Conservation (phyloP, 495 filamentous ascomycete species). For the Aspergillus sclerotioniger region DNA sequence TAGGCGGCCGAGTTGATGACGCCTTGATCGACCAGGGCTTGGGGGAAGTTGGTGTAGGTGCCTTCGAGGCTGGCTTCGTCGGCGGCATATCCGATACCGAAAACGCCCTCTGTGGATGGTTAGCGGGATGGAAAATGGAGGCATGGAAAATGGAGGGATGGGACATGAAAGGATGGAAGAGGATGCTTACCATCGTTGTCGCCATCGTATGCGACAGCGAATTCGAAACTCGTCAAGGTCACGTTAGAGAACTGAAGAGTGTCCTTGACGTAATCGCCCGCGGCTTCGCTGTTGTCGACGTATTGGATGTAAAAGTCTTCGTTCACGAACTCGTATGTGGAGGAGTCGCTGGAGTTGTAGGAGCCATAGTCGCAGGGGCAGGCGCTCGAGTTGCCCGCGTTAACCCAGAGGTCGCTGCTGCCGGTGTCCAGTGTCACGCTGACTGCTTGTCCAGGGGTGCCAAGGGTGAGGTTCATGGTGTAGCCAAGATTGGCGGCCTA, state of each 20-base stretch:
- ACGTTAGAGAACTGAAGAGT: conserved; percentile 58
- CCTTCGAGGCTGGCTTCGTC: conserved; percentile 65
- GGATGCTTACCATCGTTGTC: conserved; percentile 56
- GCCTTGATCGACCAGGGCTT: conserved; percentile 59
- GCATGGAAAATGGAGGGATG: too few species aligned
- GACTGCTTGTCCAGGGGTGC: conserved; percentile 57
- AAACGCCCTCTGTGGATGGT: conserved; percentile 38
- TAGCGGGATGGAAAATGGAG: too few species aligned
- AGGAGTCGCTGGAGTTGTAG: conserved; percentile 63
- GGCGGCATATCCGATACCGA: conserved; percentile 72
- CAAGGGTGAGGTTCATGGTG: conserved; percentile 61
- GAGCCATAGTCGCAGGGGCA: conserved; percentile 35
- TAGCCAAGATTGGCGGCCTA: conserved; percentile 33
- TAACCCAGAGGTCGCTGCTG: conserved; percentile 76
- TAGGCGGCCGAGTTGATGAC: conserved; percentile 70
- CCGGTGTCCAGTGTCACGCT: conserved; percentile 66
- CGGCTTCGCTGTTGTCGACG: conserved; percentile 70
- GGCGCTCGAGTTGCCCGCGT: conserved; percentile 36
- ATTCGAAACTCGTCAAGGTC: conserved; percentile 59
- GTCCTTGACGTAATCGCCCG: conserved; percentile 76
- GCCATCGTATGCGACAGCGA: conserved; percentile 66
- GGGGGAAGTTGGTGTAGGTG: conserved; percentile 68
- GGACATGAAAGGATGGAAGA: neutral
- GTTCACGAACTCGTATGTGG: conserved; percentile 66
- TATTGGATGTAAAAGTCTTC: conserved; percentile 77